Conservation (phyloP, 129 eudicot species). For the Tagetes patula region DNA sequence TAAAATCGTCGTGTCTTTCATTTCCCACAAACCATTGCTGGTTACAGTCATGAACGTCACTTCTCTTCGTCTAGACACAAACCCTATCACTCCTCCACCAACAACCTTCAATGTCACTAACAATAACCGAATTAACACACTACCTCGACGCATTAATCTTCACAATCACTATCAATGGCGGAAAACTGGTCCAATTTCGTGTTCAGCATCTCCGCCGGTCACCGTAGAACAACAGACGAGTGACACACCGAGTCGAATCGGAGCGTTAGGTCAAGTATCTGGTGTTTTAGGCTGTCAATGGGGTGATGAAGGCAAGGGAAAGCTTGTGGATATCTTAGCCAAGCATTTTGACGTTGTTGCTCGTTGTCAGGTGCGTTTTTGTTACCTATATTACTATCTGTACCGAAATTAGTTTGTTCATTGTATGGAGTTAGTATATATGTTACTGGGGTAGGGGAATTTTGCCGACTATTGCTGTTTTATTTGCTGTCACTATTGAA, state of each 20-base stretch:
- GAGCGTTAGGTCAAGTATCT: slow-evolving; percentile 70
- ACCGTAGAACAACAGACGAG: slow-evolving; percentile 23
- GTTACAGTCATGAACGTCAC: slow-evolving; percentile 37
- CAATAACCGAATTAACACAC: neutral
- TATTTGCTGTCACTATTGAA: neutral
- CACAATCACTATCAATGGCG: slow-evolving; percentile 9
- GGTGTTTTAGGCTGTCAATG: slow-evolving; percentile 93
- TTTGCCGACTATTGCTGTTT: neutral
- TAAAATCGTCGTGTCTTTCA: neutral
- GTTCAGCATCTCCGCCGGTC: slow-evolving; percentile 30
- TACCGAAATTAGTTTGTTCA: neutral
- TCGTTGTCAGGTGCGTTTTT: slow-evolving; percentile 75
- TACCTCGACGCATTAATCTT: slow-evolving; percentile 20
- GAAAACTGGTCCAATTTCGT: slow-evolving; percentile 23
- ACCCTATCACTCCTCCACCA: slow-evolving; percentile 25
- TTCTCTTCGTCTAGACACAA: slow-evolving; percentile 37
- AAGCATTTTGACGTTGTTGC: slow-evolving; percentile 86
- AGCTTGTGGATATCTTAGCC: slow-evolving; percentile 88
- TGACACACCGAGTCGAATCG: slow-evolving; percentile 53
- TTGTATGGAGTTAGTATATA: neutral
- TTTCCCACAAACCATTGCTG: slow-evolving; percentile 27
- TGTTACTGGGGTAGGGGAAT: neutral
- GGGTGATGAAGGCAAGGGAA: slow-evolving; percentile 99
- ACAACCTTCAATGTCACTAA: slow-evolving; percentile 17
- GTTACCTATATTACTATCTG: neutral